Conservation (phyloP, 2,329 filamentous ascomycete species). For the Akanthomyces dipterigenus region DNA sequence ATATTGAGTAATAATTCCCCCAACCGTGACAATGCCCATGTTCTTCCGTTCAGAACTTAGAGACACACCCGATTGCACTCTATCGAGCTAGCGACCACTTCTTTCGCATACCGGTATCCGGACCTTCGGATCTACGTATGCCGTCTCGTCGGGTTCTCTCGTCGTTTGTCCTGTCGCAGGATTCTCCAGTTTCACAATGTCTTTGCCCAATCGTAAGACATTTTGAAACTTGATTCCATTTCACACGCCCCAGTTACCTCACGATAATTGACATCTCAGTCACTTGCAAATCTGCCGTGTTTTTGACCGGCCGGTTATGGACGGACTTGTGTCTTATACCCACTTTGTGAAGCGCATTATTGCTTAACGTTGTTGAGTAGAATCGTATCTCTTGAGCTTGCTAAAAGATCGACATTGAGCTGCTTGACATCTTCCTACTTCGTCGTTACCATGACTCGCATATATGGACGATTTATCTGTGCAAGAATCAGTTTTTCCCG, state of each 20-base stretch:
- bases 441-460: too few relatives aligned
- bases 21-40: too few relatives aligned
- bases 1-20: too few relatives aligned
- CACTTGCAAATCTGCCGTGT: neutral
- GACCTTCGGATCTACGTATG: neutral
- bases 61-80: neutral
- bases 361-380: neutral
- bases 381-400: too few relatives aligned
- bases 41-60: neutral
- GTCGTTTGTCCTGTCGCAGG: neutral
- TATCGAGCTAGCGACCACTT: neutral
- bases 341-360: neutral
- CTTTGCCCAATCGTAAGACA: neutral
- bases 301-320: too few relatives aligned
- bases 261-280: neutral
- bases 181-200: neutral
- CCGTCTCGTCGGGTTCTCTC: neutral
- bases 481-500: neutral
- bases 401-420: too few relatives aligned
- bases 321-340: too few relatives aligned
- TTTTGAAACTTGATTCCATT: neutral
- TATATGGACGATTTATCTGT: too few relatives aligned
- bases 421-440: too few relatives aligned
- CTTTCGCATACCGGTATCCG: neutral
- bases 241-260: neutral